Percentiles rank a stretch among this genome's conserved stretches.
phyloP scores from a whole-genome alignment of 257 asterid genomes.

The Gentiana straminea region DNA sequence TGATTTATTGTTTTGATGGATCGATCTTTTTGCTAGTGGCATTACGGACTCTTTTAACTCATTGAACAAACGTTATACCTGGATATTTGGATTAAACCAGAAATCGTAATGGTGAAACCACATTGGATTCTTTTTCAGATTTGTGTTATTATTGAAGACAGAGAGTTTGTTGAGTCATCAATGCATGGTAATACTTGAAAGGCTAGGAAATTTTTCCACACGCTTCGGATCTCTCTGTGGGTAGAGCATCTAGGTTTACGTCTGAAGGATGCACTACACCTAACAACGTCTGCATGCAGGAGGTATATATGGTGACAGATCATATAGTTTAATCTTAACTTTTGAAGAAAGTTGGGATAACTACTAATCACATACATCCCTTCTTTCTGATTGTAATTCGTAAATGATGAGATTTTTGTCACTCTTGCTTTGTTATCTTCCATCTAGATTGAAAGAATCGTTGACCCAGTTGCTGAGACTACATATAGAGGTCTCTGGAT shows the following conservation, averaged over 20 bases:
- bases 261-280: no score
- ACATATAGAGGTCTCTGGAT: conserved; percentile 68
- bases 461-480: conserved; percentile 64
- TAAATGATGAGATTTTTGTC: background rate
- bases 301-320: conserved; percentile 36
- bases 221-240: conserved; percentile 80
- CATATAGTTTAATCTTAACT: background rate
- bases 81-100: no score
- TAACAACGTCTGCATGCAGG: conserved; percentile 19
- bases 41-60: no score
- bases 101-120: background rate
- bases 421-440: background rate
- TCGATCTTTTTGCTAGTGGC: no score
- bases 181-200: conserved; percentile 79
- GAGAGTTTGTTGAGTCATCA: conserved; percentile 59
- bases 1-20: no score
- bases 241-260: conserved; percentile 80
- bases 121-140: conserved; percentile 33
- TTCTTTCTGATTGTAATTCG: background rate
- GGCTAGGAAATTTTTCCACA: conserved; percentile 72
- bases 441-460: conserved; percentile 49
- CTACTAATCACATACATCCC: no score
- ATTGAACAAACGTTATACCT: no score
- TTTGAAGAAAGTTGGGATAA: no score
- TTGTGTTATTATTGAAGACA: conserved; percentile 71